phyloP scores from a whole-genome alignment of 768 basidiomycete species.

The Russula ochroleuca region DNA sequence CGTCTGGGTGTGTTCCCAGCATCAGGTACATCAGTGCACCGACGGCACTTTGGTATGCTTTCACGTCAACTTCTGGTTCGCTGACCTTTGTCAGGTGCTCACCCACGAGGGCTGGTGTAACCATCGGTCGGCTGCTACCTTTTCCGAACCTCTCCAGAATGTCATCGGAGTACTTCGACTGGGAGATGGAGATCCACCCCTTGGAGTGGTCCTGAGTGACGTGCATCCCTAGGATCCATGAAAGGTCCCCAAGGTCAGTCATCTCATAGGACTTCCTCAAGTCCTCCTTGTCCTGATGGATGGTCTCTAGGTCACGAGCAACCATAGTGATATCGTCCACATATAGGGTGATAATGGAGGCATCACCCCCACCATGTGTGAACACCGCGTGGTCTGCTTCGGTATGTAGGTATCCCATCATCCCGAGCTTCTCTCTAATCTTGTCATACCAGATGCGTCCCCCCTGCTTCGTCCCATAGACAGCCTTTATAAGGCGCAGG shows the following conservation, averaged over 20 bases:
- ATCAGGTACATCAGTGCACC: neutral
- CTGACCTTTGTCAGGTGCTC: neutral
- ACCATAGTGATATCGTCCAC: neutral
- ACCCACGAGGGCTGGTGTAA: neutral
- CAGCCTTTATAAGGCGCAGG: neutral
- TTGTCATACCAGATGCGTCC: neutral
- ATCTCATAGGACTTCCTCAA: too few relatives aligned
- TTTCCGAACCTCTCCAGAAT: neutral
- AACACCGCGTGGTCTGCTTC: neutral
- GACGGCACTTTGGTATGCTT: neutral
- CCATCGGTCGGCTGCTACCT: neutral
- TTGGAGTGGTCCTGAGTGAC: too few relatives aligned
- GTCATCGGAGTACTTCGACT: too few relatives aligned
- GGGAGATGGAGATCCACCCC: too few relatives aligned
- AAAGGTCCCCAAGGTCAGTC: too few relatives aligned
- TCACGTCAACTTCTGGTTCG: neutral
- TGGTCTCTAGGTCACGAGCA: too few relatives aligned
- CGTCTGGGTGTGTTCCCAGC: slow-evolving; percentile 35
- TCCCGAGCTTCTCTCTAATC: accelerated
- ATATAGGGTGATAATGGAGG: neutral
- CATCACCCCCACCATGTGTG: too few relatives aligned
- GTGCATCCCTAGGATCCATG: too few relatives aligned
- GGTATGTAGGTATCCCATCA: neutral
- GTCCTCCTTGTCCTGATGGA: too few relatives aligned
- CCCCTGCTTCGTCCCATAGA: neutral